Evolutionary conservation across 1,284 basidiomycete genomes (phyloP).

Genomic region (Vanrija sp.): DNA sequence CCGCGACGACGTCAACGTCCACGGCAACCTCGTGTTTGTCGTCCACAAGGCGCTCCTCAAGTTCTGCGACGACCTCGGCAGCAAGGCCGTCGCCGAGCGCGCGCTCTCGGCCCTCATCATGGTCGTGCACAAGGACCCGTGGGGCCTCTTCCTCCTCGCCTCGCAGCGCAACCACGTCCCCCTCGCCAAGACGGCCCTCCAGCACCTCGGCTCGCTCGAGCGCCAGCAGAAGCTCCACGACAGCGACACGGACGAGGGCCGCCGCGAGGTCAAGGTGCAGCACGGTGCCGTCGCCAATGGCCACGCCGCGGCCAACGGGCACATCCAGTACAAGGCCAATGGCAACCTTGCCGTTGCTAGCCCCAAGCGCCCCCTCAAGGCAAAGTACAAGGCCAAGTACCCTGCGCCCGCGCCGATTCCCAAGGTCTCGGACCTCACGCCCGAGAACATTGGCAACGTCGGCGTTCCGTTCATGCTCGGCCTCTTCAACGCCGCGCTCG

Average conservation of each 20-base stretch:
- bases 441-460: slow-evolving; percentile 2
- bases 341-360: not conserved
- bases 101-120: slow-evolving; percentile 4
- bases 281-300: not conserved
- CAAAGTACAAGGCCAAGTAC: not conserved
- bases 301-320: not conserved
- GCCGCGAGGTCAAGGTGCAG: not conserved
- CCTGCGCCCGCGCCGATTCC: not conserved
- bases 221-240: not conserved
- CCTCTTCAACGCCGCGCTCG: slow-evolving; percentile 6
- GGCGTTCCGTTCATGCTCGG: slow-evolving; percentile 11
- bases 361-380: not conserved
- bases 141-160: slow-evolving; percentile 6
- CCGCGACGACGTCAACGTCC: not conserved
- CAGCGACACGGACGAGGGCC: not conserved
- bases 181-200: slow-evolving; percentile 8
- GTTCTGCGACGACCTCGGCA: slow-evolving; percentile 14
- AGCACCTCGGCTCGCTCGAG: not conserved
- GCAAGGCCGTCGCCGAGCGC: slow-evolving; percentile 8
- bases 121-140: slow-evolving; percentile 11
- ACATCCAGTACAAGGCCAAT: not conserved
- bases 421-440: slow-evolving; percentile 1
- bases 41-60: slow-evolving; percentile 13
- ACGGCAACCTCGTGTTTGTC: slow-evolving; percentile 4
- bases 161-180: slow-evolving; percentile 1